These are phyloP conservation scores for Fusarium nisikadoi DNA, from an alignment of 2,329 filamentous ascomycete species.

Conservation along the genomic window DNA sequence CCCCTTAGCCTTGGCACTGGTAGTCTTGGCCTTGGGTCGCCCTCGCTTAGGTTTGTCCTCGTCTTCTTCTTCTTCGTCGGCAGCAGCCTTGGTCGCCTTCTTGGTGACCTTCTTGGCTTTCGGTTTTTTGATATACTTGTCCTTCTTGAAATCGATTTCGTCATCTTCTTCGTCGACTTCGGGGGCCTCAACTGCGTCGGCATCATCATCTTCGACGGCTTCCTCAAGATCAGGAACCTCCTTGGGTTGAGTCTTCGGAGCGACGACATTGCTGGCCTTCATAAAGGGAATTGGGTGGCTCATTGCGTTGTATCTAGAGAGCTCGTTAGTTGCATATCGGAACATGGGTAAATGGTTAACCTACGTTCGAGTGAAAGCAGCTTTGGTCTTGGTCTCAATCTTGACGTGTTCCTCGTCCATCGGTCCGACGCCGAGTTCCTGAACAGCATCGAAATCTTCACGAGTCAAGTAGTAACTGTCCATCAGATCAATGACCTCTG, in stretches of 20 bases:
- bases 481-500: conserved; percentile 92
- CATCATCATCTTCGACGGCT: conserved; percentile 90
- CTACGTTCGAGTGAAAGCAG: conserved; percentile 88
- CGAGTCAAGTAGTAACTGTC: conserved; percentile 95
- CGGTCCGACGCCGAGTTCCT: conserved; percentile 88
- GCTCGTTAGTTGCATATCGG: conserved; percentile 16
- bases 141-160: conserved; percentile 81
- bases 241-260: conserved; percentile 75
- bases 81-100: conserved; percentile 56
- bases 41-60: conserved; percentile 64
- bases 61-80: conserved; percentile 56
- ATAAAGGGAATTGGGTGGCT: conserved; percentile 95
- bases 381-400: conserved; percentile 86
- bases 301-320: conserved; percentile 80
- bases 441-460: conserved; percentile 92
- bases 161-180: conserved; percentile 79
- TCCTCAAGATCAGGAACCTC: conserved; percentile 95
- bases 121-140: conserved; percentile 94
- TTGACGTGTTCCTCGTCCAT: conserved; percentile 80
- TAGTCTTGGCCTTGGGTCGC: conserved; percentile 53
- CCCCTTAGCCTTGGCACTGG: conserved; percentile 58
- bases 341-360: conserved; percentile 49
- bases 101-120: conserved; percentile 72
- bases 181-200: conserved; percentile 66
- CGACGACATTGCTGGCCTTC: conserved; percentile 83